phyloP scores from a whole-genome alignment of 768 basidiomycete species.

The Boletus coccyginus region DNA sequence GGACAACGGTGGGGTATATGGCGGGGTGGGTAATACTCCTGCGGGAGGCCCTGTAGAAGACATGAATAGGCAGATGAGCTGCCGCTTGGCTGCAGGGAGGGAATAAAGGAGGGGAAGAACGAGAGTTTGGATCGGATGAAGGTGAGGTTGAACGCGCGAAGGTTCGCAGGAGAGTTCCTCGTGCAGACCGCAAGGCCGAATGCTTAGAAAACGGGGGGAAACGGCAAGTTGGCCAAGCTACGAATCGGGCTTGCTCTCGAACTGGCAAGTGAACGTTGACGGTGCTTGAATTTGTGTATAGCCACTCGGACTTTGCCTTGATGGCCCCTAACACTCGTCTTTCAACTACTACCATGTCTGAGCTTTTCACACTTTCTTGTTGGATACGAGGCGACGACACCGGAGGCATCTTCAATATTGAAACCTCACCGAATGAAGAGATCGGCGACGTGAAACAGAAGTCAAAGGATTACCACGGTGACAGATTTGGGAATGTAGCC shows the following conservation, averaged over 20 bases:
- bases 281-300: no score
- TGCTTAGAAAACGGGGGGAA: slow-evolving; percentile 5
- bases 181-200: slow-evolving; percentile 32
- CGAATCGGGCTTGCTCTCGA: slow-evolving; percentile 4
- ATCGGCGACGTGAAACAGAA: no score
- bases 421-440: no score
- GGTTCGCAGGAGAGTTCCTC: slow-evolving; percentile 24
- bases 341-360: no score
- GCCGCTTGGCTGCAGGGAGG: slow-evolving; percentile 13
- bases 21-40: slow-evolving; percentile 33
- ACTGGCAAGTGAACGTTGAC: slow-evolving; percentile 3
- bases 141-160: slow-evolving; percentile 18
- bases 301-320: no score
- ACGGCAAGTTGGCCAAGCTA: slow-evolving; percentile 6
- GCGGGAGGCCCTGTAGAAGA: slow-evolving; percentile 35
- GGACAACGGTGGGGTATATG: slow-evolving; percentile 42
- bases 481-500: no score
- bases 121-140: slow-evolving; percentile 15
- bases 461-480: no score
- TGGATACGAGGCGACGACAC: no score
- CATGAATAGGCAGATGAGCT: slow-evolving; percentile 34
- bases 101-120: background rate
- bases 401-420: no score
- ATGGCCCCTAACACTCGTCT: no score
- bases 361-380: no score